Evolutionary conservation across 2,329 filamentous ascomycete species (phyloP).

Genomic region (Fusarium algeriense): DNA sequence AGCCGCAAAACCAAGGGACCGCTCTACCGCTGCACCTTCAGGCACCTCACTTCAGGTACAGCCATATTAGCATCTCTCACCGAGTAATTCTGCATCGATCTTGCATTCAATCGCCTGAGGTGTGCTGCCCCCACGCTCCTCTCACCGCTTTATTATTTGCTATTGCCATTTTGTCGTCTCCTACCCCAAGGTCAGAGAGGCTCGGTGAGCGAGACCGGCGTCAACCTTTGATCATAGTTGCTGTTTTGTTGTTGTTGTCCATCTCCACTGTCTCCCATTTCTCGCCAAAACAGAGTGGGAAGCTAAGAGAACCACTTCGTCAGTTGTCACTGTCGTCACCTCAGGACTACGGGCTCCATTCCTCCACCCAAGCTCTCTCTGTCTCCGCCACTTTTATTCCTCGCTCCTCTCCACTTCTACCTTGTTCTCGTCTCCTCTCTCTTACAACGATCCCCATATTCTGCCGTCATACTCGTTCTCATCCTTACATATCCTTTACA

Average conservation of each 20-base stretch:
- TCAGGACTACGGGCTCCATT: constrained; percentile 38
- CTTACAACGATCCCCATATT: constrained; percentile 26
- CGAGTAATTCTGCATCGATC: constrained; percentile 36
- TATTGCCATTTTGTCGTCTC: neutral
- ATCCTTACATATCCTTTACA: constrained; percentile 35
- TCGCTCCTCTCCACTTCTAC: constrained; percentile 35
- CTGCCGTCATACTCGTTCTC: constrained; percentile 38
- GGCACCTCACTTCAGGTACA: constrained; percentile 17
- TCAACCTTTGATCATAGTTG: neutral
- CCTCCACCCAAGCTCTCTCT: constrained; percentile 44
- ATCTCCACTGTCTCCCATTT: constrained; percentile 15
- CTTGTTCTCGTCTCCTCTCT: constrained; percentile 33
- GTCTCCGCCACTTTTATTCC: constrained; percentile 39
- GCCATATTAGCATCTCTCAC: constrained; percentile 12
- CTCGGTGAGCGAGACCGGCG: constrained; percentile 29
- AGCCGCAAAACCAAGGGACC: constrained; percentile 16
- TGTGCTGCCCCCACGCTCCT: constrained; percentile 18
- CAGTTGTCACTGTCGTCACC: constrained; percentile 39
- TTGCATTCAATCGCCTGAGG: constrained; percentile 25
- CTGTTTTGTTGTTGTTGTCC: neutral
- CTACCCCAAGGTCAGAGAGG: constrained; percentile 1
- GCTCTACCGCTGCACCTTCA: constrained; percentile 11
- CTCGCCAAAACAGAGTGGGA: neutral
- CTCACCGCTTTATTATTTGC: constrained; percentile 32
- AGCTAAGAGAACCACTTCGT: constrained; percentile 26